Evolutionary conservation across 192 early-diverging fungal species (phyloP), one percentile per base, ranked within the genome.

Genomic region (Coemansia javaensis): DNA sequence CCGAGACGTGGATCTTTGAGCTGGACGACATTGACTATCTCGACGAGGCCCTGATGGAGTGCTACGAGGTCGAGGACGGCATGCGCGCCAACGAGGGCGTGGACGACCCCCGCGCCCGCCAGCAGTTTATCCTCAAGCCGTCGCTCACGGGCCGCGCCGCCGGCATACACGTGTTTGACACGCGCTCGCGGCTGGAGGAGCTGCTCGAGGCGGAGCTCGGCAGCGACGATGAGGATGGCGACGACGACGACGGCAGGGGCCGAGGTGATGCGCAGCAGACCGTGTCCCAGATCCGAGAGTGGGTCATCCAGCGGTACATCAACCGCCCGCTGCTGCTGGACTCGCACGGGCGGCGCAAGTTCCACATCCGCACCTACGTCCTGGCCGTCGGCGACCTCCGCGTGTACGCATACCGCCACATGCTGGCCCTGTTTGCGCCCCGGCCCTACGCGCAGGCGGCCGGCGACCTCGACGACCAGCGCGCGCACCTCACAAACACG

Each of bases 281-380:
- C 7, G 58, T 74, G 22, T 75, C 77, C 18, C 83, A 85, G 47
- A 80, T 85, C 16, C 73, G 83, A 35, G 83, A 85, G 32, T 85
- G 81, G 81, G 83, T 85, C 13, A 76, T 85, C 15, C 83, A 85
- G 48, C 69, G 80, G 5, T 85, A 85, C 47, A 80, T 85, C 17
- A 68, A 79, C 45, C 44, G 60, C 7, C 83, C 83, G 2, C 47
- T 83, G 16, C 44, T 85, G 20, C 42, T 85, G 9, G 27, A 41
- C 11, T 17, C 50, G 4, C 60, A 62, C 11, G 53, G 62, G 9
- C 39, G 56, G 27, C 77, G 83, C 46, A 85, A 85, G 56, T 85
- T 85, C 69, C 83, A 85, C 40, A 75, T 85, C 25, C 78, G 83
- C 9, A 75, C 75, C 9, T 85, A 85, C 28, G 80, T 82, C 3